Base-by-base conservation (phyloP, 495 filamentous ascomycete species). In the Articulospora tetracladia region DNA sequence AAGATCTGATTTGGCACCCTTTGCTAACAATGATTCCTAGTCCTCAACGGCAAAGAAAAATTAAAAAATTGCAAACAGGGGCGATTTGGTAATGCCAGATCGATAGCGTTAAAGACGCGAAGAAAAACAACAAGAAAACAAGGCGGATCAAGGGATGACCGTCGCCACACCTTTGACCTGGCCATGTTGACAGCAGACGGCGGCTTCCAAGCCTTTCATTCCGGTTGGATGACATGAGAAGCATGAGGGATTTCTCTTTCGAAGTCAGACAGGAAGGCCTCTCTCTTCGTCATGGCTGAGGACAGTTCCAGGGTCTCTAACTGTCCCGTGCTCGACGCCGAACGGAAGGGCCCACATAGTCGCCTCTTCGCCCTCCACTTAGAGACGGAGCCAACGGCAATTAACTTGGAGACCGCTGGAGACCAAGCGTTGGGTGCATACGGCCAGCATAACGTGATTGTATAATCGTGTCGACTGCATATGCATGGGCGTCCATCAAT, bases 361-460 rank as follows among this genome's bases (percentile, higher is more conserved):
- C 19, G 20, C n/a, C 20, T 53, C 53, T 53, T 53, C 23, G 46
- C 57, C 51, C 32, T 60, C 66, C 67, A 63, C n/a, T 69, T 24
- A 62, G 27, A 13, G 19, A 17, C 12, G 10, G 8, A 27, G 13
- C 25, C n/a, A 44, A 59, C 47, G 27, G 36, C 49, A 52, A 23
- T 59, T 28, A 47, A 24, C 57, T 17, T 28, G 11, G 28, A 25
- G 34, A 53, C 22, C 53, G 58, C 15, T 28, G 17, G 34, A 32
- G 46, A 57, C 22, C 53, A 59, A 23, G 41, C 54, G 46, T 58
- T n/a, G 23, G 15, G 44, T 66, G 59, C 61, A 60, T 61, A 13
- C n/a, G 36, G 44, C 56, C 24, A 25, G 58, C 48, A 62, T 66
- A 69, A 68, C 58, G 66, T 68, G 67, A 66, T 60, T 53, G 41